These are phyloP conservation scores for Bjerkandera adusta DNA, from an alignment of 1,284 basidiomycete genomes.

Conservation along the genomic window DNA sequence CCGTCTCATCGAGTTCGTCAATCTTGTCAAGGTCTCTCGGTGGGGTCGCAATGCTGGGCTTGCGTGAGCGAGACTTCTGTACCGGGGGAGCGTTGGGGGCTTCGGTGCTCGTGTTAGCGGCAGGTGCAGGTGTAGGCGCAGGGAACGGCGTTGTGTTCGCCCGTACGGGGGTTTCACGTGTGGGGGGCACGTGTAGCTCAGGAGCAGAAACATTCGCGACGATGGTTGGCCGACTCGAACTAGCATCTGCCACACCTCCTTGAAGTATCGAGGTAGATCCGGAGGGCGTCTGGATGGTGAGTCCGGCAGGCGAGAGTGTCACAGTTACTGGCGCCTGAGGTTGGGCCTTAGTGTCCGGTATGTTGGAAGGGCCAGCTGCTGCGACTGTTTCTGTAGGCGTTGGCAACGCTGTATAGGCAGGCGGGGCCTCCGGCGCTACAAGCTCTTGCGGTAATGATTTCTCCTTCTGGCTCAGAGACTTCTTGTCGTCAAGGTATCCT, in stretches of 20 bases:
- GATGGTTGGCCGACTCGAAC: constrained; percentile 13
- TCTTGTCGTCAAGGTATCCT: constrained; percentile 2
- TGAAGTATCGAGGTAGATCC: not conserved
- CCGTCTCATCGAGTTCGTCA: constrained; percentile 72
- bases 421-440: constrained; percentile 4
- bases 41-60: constrained; percentile 24
- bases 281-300: not conserved
- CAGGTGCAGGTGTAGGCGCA: not conserved
- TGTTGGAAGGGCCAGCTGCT: not conserved
- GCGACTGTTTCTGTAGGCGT: constrained; percentile 5
- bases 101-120: constrained; percentile 8
- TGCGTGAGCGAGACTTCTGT: constrained; percentile 24
- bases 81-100: constrained; percentile 3
- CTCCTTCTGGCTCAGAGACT: not conserved
- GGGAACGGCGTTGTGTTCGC: constrained; percentile 19
- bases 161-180: constrained; percentile 21
- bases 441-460: too few relatives aligned
- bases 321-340: not conserved
- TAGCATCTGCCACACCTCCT: not conserved
- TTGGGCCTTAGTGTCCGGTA: not conserved
- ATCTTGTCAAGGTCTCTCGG: constrained; percentile 58
- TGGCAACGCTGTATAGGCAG: constrained; percentile 14
- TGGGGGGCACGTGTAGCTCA: constrained; percentile 22
- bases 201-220: constrained; percentile 25
- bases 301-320: constrained; percentile 4